These are phyloP conservation scores for Lactarius evosmus DNA, from an alignment of 768 basidiomycete genomes.

Conservation along the genomic window DNA sequence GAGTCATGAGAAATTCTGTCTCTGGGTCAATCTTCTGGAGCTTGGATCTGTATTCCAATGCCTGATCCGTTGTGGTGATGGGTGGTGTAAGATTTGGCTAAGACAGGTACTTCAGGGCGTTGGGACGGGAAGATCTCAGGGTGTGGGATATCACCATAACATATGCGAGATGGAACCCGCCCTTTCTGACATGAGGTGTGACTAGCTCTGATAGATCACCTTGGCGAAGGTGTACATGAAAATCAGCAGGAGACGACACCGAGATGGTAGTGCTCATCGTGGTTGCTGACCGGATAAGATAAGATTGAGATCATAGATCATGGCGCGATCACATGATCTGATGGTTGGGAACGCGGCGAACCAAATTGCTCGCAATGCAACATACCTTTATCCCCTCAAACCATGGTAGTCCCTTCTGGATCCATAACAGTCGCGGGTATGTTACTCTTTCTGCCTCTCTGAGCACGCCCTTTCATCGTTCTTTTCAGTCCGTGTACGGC, in stretches of 20 bases:
- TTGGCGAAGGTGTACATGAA: constrained; percentile 96
- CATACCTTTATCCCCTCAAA: not conserved
- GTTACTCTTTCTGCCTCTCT: constrained; percentile 26
- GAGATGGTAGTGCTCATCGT: constrained; percentile 40
- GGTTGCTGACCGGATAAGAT: constrained; percentile 20
- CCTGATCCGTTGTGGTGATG: constrained; percentile 75
- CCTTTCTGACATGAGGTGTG: constrained; percentile 82
- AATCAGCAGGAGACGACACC: constrained; percentile 74
- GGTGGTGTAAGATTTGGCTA: constrained; percentile 94
- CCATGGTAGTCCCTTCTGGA: constrained; percentile 74
- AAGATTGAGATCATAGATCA: constrained; percentile 9
- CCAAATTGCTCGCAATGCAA: constrained; percentile 1
- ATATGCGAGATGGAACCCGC: constrained; percentile 90
- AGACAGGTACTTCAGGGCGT: not conserved
- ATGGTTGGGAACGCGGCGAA: constrained; percentile 23
- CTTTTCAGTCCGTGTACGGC: constrained; percentile 79
- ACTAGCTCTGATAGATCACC: constrained; percentile 79
- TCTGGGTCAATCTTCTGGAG: constrained; percentile 72
- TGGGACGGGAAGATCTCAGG: not conserved
- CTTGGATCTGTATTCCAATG: constrained; percentile 72
- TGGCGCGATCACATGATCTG: constrained; percentile 21
- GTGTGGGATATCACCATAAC: constrained; percentile 71
- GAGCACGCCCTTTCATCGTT: not conserved
- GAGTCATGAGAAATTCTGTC: constrained; percentile 90
- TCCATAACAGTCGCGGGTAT: constrained; percentile 84